Percentiles rank a stretch among this genome's conserved stretches.
Conservation (phyloP, 345 rosid genomes). For the Lepidium aucheri region DNA sequence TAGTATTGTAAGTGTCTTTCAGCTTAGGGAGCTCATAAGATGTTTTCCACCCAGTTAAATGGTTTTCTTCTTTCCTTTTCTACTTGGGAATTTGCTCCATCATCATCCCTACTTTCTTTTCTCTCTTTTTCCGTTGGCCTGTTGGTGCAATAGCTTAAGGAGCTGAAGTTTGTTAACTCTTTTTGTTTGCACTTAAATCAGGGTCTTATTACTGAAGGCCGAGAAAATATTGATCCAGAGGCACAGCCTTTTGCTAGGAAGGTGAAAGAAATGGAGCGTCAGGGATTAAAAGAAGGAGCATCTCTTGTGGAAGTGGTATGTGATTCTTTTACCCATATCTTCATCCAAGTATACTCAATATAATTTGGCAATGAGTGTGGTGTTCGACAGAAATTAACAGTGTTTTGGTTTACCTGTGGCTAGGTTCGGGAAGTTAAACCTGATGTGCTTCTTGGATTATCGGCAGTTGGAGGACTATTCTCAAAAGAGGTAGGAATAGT, state of each 20-base stretch:
- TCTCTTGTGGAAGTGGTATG: constrained; percentile 82
- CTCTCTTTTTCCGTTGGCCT: constrained; percentile 17
- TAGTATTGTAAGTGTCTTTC: neutral
- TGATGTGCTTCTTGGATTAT: constrained; percentile 97
- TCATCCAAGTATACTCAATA: neutral
- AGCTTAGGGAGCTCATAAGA: neutral
- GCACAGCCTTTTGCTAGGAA: constrained; percentile 82
- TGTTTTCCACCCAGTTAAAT: neutral
- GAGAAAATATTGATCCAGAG: constrained; percentile 65
- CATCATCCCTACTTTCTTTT: neutral
- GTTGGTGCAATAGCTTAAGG: constrained; percentile 34
- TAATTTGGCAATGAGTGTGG: constrained; percentile 2
- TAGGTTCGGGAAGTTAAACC: constrained; percentile 93
- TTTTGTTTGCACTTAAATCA: constrained; percentile 31
- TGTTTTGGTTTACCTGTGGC: constrained; percentile 20
- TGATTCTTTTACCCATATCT: neutral
- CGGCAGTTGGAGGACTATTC: constrained; percentile 99
- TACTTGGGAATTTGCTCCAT: neutral
- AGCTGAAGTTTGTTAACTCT: constrained; percentile 7
- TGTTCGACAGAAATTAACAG: neutral
- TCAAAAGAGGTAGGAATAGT: constrained; percentile 69
- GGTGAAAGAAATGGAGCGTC: constrained; percentile 70
- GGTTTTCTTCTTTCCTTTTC: neutral
- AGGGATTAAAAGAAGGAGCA: constrained; percentile 85
- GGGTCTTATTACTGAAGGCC: constrained; percentile 92